phyloP scores from a whole-genome alignment of 805 yeast genomes.

The Kazachstania taianensis region DNA sequence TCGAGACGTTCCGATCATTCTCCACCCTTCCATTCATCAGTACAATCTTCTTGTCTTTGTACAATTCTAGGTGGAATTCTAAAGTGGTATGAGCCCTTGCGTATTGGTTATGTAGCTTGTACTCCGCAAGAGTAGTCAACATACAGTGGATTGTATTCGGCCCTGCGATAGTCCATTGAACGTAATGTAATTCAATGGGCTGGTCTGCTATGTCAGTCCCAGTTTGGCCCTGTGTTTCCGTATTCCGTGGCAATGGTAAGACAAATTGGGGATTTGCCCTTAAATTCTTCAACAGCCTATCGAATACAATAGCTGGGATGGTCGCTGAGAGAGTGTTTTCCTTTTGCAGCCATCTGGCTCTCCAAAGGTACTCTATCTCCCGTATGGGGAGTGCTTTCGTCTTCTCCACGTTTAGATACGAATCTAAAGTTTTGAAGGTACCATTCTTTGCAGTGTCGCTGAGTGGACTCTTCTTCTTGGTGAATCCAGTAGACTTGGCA shows the following conservation, averaged over 20 bases:
- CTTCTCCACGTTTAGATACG: constrained; percentile 65
- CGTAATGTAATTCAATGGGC: constrained; percentile 70
- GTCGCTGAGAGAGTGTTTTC: constrained; percentile 57
- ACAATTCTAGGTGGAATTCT: constrained; percentile 74
- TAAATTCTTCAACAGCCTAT: constrained; percentile 55
- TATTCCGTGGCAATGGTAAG: constrained; percentile 72
- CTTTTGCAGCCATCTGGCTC: constrained; percentile 63
- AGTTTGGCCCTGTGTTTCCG: constrained; percentile 25
- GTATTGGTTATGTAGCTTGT: constrained; percentile 77
- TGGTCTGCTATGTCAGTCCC: constrained; percentile 34
- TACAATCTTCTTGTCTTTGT: constrained; percentile 47
- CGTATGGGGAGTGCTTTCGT: constrained; percentile 41
- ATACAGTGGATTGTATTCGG: constrained; percentile 77
- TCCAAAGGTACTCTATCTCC: constrained; percentile 79
- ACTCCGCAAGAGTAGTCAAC: constrained; percentile 86
- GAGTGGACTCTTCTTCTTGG: constrained; percentile 13
- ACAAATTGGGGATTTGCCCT: constrained; percentile 72
- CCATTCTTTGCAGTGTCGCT: background rate
- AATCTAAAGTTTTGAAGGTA: constrained; percentile 55
- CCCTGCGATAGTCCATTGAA: constrained; percentile 90
- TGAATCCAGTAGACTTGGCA: constrained; percentile 13
- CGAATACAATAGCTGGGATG: constrained; percentile 46
- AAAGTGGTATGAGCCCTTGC: constrained; percentile 94
- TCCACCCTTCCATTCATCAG: constrained; percentile 85
- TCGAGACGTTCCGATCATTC: constrained; percentile 50